Evolutionary conservation across 805 yeast genomes (phyloP), one percentile per base, ranked within the genome.

Genomic region (Priceomyces castillae): DNA sequence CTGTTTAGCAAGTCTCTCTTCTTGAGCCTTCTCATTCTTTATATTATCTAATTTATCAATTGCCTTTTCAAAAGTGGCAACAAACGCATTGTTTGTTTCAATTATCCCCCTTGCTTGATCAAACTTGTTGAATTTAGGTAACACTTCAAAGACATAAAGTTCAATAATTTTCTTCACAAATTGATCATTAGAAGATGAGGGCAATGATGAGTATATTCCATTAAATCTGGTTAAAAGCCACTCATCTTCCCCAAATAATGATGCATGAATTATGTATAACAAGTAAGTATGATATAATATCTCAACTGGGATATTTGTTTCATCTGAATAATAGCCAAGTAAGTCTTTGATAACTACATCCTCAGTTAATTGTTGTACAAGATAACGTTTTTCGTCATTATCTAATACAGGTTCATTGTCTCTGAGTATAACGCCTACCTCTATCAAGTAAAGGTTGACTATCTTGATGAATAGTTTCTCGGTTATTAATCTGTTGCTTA

Each of bases 381-480:
- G 44, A 25, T 28, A 19, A 15, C 34, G 54, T 45, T 35, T 40
- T 31, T 42, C 53, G 16, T 25, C 34, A 34, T 22, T 28, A 30
- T 22, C 43, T 9, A 17, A 26, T 3, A 34, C 30, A 10, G 18
- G 15, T 3, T 19, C 36, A 15, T 23, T 33, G 26, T 31, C 35
- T 40, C 46, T 28, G n/a, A 45, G 30, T 12, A 41, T 39, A 7
- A 64, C 46, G 1, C 75, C 74, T 5, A 64, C 49, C 41, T 68
- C 64, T 3, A 69, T 59, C 44, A 69, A 54, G 46, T 69, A 70
- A 37, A 70, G 53, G 35, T 60, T 59, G 23, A 65, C 51, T 16
- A 69, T 61, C 46, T 67, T 69, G 39, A 54, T 49, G 43, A 67
- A 67, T n/a, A 62, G 46, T 7, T 46, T 47, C 41, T 67, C 68